Evolutionary conservation across 495 filamentous ascomycete genomes (phyloP).

Genomic region (Apodospora peruviana): DNA sequence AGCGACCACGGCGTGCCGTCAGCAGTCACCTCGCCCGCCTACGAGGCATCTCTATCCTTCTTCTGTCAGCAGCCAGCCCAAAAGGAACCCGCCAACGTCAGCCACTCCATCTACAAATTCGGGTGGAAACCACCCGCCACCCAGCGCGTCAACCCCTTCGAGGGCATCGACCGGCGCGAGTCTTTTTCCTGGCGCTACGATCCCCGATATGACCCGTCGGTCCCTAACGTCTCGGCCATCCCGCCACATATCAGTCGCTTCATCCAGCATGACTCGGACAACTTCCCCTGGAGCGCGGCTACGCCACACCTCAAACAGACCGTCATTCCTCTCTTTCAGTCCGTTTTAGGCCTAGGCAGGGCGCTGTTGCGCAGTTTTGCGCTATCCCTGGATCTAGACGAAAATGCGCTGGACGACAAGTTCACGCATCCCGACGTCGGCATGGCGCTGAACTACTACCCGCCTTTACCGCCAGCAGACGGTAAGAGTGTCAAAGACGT

Average conservation of each 20-base stretch:
- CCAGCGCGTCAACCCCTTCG: constrained; percentile 31
- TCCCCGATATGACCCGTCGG: constrained; percentile 37
- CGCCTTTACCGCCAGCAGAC: constrained; percentile 3
- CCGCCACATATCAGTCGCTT: constrained; percentile 31
- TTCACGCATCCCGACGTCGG: constrained; percentile 39
- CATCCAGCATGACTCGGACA: constrained; percentile 40
- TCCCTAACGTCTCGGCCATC: constrained; percentile 25
- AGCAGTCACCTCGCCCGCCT: constrained; percentile 25
- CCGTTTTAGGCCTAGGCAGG: constrained; percentile 40
- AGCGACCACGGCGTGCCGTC: constrained; percentile 46
- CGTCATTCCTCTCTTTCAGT: constrained; percentile 38
- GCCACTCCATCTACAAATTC: constrained; percentile 21
- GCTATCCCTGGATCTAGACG: constrained; percentile 39
- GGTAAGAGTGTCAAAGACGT: constrained; percentile 8
- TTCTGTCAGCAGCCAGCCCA: constrained; percentile 37
- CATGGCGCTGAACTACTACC: constrained; percentile 28
- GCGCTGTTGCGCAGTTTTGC: constrained; percentile 44
- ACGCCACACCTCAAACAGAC: constrained; percentile 37
- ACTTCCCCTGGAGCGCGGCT: constrained; percentile 45
- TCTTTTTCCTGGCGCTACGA: constrained; percentile 41
- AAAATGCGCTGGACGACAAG: constrained; percentile 44
- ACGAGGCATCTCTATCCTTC: constrained; percentile 30
- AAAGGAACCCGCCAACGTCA: constrained; percentile 30
- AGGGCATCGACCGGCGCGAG: constrained; percentile 34
- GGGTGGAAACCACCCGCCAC: constrained; percentile 20